phyloP scores from a whole-genome alignment of 83 land plant genomes.

The Larix sibirica region DNA sequence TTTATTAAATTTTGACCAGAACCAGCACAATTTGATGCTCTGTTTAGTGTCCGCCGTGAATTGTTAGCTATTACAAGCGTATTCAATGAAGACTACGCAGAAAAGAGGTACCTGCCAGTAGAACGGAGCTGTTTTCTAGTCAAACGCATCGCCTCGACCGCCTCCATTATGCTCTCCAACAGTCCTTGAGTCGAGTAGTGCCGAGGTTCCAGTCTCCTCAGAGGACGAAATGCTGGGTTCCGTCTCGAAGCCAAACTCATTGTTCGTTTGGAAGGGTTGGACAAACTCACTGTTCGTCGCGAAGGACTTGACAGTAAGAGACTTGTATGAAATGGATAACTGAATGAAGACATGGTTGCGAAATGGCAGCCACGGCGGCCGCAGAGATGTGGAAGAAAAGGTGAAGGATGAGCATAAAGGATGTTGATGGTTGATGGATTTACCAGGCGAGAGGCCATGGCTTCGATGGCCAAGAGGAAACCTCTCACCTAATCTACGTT shows the following conservation, averaged over 20 bases:
- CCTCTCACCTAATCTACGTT: not conserved
- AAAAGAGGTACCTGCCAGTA: conserved; percentile 28
- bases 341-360: not conserved
- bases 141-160: conserved; percentile 25
- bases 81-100: not conserved
- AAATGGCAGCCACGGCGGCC: conserved; percentile 16
- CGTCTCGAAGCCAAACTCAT: conserved; percentile 1
- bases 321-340: not conserved
- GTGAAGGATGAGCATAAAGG: conserved; percentile 16
- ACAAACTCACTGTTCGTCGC: not conserved
- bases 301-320: not conserved
- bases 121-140: conserved; percentile 21
- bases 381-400: conserved; percentile 21
- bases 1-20: too few relatives aligned
- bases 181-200: conserved; percentile 29
- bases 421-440: conserved; percentile 35
- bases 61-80: not conserved
- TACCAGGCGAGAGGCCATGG: conserved; percentile 43
- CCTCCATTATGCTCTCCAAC: conserved; percentile 42
- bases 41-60: too few relatives aligned
- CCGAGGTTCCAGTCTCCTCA: conserved; percentile 1
- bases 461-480: not conserved
- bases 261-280: not conserved
- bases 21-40: too few relatives aligned
- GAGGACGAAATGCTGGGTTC: not conserved